These are phyloP conservation scores for Aspergillus hancockii DNA, from an alignment of 495 filamentous ascomycete genomes.

Conservation along the genomic window DNA sequence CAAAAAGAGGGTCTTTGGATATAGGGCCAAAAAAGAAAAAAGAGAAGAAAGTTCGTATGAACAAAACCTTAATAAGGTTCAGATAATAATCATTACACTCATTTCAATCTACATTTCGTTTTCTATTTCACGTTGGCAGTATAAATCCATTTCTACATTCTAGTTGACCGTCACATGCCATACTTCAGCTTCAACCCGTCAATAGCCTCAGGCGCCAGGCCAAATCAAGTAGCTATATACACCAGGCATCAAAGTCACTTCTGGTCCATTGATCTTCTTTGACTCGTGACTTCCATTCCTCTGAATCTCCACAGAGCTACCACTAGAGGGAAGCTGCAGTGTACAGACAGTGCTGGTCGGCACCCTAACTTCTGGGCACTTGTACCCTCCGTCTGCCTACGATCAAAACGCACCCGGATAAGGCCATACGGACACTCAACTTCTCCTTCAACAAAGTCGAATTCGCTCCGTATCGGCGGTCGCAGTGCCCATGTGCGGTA, in stretches of 20 bases:
- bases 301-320: neutral
- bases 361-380: neutral
- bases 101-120: no score
- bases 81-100: no score
- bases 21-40: neutral
- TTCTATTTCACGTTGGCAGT: no score
- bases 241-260: neutral
- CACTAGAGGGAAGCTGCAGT: neutral
- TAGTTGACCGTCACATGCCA: no score
- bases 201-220: neutral
- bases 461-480: slow-evolving; percentile 26
- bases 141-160: no score
- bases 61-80: no score
- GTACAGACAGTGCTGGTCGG: neutral
- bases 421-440: slow-evolving; percentile 31
- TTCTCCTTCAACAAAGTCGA: slow-evolving; percentile 25
- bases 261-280: neutral
- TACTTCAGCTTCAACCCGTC: no score
- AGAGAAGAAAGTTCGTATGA: neutral
- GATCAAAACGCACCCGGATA: slow-evolving; percentile 24
- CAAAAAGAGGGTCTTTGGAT: neutral
- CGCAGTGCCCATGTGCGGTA: slow-evolving; percentile 25
- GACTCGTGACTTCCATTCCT: neutral
- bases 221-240: neutral
- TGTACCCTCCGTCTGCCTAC: neutral